Percentiles rank a stretch among this genome's conserved stretches.
These are phyloP conservation scores for Withania somnifera DNA, from an alignment of 305 asterid genomes.

Conservation along the genomic window DNA sequence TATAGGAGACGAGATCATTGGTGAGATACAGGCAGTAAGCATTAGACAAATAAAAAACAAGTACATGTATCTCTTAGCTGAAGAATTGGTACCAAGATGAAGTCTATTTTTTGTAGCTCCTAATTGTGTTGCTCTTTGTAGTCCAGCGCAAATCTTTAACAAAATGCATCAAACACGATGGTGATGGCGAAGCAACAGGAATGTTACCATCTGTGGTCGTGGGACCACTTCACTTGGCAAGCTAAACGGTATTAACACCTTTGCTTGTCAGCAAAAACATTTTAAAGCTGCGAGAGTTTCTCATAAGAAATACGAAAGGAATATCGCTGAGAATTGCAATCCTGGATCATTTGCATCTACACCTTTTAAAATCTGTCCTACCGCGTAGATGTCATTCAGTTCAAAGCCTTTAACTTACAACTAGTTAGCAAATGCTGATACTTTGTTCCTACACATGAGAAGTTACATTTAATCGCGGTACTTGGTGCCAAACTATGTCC, in stretches of 20 bases:
- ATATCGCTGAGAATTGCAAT: background rate
- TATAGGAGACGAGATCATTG: conserved; percentile 41
- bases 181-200: conserved; percentile 51
- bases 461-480: background rate
- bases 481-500: background rate
- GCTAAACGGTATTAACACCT: background rate
- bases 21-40: conserved; percentile 36
- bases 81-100: background rate
- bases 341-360: background rate
- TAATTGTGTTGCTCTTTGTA: background rate
- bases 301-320: background rate
- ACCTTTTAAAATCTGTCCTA: too few relatives aligned
- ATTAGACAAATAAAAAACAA: conserved; percentile 33
- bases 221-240: conserved; percentile 4
- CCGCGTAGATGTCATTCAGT: background rate
- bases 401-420: background rate
- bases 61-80: conserved; percentile 20
- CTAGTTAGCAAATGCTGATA: background rate
- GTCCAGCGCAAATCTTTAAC: conserved; percentile 44
- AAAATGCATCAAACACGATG: conserved; percentile 32
- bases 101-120: background rate
- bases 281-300: background rate
- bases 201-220: conserved; percentile 26
- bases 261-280: background rate
- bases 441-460: background rate